phyloP scores from a whole-genome alignment of 2,329 filamentous ascomycete species.

The Cladosporium cucumerinum region DNA sequence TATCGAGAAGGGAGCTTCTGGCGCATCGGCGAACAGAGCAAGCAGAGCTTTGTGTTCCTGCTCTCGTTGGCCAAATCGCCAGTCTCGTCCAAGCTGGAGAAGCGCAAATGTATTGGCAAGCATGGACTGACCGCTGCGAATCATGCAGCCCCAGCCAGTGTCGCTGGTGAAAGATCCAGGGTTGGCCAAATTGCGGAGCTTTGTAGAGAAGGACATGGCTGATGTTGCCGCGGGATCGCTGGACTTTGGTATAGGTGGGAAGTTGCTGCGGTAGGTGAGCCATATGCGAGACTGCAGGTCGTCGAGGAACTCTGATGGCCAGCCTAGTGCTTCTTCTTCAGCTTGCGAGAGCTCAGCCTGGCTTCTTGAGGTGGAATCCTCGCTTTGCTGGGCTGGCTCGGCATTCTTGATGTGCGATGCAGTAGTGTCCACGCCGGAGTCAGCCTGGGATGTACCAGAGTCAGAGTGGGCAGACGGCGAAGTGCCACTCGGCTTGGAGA shows the following conservation, averaged over 20 bases:
- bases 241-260: conserved; percentile 76
- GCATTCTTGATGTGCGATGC: not conserved
- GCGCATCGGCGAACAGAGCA: conserved; percentile 81
- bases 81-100: conserved; percentile 75
- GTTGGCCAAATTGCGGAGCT: conserved; percentile 76
- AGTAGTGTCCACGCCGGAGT: conserved; percentile 31
- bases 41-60: conserved; percentile 67
- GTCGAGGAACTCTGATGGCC: conserved; percentile 81
- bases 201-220: conserved; percentile 76
- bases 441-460: conserved; percentile 32
- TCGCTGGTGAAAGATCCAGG: conserved; percentile 84
- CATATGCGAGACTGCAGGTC: conserved; percentile 92
- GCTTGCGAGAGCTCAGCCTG: conserved; percentile 29
- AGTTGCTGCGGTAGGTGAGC: conserved; percentile 93
- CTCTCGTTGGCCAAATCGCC: conserved; percentile 62
- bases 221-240: conserved; percentile 67
- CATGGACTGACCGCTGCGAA: conserved; percentile 88
- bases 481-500: conserved; percentile 22
- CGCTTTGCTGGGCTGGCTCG: conserved; percentile 19
- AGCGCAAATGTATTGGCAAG: conserved; percentile 79
- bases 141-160: conserved; percentile 98
- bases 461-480: conserved; percentile 32
- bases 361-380: conserved; percentile 28
- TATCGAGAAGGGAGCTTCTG: conserved; percentile 84
- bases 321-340: conserved; percentile 52